Evolutionary conservation across 2,329 filamentous ascomycete genomes (phyloP), one percentile per base, ranked within the genome.

Genomic region (Colletotrichum musae): DNA sequence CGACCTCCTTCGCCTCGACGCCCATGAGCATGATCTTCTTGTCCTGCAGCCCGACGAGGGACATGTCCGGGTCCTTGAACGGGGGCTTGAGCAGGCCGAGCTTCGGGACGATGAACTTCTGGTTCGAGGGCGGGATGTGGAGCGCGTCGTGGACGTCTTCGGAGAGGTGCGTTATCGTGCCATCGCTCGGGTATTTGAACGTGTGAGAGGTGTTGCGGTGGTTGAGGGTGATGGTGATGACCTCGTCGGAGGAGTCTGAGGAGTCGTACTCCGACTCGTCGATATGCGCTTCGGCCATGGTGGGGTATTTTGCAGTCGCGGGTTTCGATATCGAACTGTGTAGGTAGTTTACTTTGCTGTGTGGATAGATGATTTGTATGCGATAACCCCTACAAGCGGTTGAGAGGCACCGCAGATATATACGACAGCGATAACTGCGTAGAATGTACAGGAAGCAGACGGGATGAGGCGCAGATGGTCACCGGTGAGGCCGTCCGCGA

Each of bases 101-200:
- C 75, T 92, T 92, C 50, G 91, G 85, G 15, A 89, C 85, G 72
- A 93, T 84, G 76, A 92, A 86, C 77, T 94, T 94, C 75, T 93
- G 91, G 78, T 93, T 90, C 10, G 83, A 77, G 43, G 81, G 70
- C 0, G 91, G 91, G 62, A 94, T 88, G 58, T 84, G 85, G 61
- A 93, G 84, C 3, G 80, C 77, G 51, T 81, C 77, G 65, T 87
- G 83, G 73, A 93, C 88, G 70, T 86, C 82, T 58, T 84, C 77
- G 52, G 90, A 90, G 45, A 94, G 87, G 74, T 92, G 90, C 64
- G 80, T 74, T 52, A 89, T 80, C 6, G 85, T 88, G 18, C 85
- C 83, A 68, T 83, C 80, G 15, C 80, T 73, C 7, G 80, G 77
- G 58, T 88, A 81, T 6, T 79, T 74, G 64, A 87, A 78, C 10